Base-by-base conservation (phyloP, 2,329 filamentous ascomycete genomes). In the Remersonia thermophila region DNA sequence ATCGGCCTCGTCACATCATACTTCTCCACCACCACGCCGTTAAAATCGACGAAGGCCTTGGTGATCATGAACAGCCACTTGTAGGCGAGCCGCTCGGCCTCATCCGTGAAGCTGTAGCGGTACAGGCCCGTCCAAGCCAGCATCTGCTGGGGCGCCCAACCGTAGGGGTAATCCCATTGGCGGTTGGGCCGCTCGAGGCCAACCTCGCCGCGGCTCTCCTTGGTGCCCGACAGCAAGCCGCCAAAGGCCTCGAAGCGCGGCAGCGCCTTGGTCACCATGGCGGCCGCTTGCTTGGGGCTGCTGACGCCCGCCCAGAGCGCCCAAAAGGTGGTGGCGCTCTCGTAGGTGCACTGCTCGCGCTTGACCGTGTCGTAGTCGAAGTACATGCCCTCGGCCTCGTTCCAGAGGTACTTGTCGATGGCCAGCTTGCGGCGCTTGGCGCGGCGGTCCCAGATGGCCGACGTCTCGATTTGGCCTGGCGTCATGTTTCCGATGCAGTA, bases 51-150 rank as follows among this genome's bases (percentile, higher is more conserved):
- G 62, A 96, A 96, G 0, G 91, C 87, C 61, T 93, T 95, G 40
- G 85, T 95, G 52, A 95, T 86, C 89, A 96, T 96, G 57, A 87
- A 93, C 36, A 95, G 64, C 91, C 91, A 98, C 59, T 91, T 86
- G 61, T 98, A 98, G 0, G 85, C 83, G 45, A 98, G 62, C 25
- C 86, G 71, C 61, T 94, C 83, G 2, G 86, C 86, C 43, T 95
- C 87, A 16, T 89, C 83, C 18, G 80, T 77, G 55, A 93, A 96
- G 37, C 87, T 86, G 55, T 96, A 98, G 13, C 87, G 80, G 51
- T 86, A 73, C 40, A 98, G 66, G 3, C 87, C 91, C 1, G 84
- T 87, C 91, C 91, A 98, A 1, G 91, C 89, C 29, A 98, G 74
- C 64, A 98, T 96, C 65, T 98, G 91, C 66, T 98, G 91, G 23